These are phyloP conservation scores for Amoebophrya sp. DNA, from an alignment of 169 alveolate species.

Conservation along the genomic window DNA sequence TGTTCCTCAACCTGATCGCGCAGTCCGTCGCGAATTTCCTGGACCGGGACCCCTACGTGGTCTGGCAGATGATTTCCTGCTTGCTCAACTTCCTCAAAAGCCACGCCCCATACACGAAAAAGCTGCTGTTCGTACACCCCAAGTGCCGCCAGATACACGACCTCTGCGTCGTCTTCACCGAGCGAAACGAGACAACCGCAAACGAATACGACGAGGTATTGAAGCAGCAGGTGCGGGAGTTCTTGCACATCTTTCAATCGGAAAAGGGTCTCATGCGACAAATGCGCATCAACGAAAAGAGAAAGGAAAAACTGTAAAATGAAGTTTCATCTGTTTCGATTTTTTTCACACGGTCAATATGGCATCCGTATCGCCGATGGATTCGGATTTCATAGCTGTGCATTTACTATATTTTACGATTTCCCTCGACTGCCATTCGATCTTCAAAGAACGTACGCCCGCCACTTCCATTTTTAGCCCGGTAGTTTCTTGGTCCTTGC, in stretches of 20 bases:
- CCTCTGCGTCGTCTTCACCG: neutral
- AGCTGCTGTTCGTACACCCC: neutral
- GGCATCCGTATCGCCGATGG: too few species aligned
- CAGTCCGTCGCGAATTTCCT: neutral
- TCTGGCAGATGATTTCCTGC: neutral
- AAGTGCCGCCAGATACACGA: neutral
- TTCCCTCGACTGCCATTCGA: too few species aligned
- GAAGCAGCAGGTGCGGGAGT: conserved; percentile 24
- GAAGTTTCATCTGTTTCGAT: too few species aligned
- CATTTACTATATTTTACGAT: too few species aligned
- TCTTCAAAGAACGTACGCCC: too few species aligned
- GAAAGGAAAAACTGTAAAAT: neutral
- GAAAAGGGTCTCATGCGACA: neutral
- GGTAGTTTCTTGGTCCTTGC: too few species aligned
- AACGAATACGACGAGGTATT: neutral
- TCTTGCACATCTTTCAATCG: neutral
- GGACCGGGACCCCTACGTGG: neutral
- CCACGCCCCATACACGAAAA: neutral
- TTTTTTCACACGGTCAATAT: too few species aligned
- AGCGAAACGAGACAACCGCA: neutral
- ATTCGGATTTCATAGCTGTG: too few species aligned
- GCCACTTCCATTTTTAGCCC: too few species aligned
- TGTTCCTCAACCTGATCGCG: neutral
- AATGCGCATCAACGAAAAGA: neutral
- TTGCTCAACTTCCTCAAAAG: neutral